Evolutionary conservation across 2,329 filamentous ascomycete species (phyloP).

Genomic region (Trichoderma citrinoviride): DNA sequence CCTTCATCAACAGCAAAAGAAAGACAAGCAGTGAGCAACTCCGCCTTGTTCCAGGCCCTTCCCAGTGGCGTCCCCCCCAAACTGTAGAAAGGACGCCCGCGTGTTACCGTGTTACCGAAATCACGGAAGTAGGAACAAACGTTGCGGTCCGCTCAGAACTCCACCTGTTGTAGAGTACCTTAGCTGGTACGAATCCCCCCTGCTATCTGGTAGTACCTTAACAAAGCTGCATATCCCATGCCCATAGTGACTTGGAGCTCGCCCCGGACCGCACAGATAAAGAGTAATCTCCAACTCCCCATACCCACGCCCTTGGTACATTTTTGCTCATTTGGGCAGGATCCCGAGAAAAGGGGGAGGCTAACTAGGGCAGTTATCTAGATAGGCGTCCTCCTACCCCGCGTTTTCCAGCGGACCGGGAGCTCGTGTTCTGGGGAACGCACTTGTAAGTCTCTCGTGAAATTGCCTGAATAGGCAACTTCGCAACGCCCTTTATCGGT

Average conservation of each 20-base stretch:
- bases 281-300: not conserved
- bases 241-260: not conserved
- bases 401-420: slow-evolving; percentile 5
- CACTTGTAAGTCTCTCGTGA: not conserved
- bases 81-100: not conserved
- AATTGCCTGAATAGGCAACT: slow-evolving; percentile 3
- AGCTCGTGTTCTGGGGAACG: not conserved
- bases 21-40: not conserved
- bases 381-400: slow-evolving; percentile 6
- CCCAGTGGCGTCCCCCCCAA: not conserved
- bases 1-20: no score
- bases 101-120: slow-evolving; percentile 8
- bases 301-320: not conserved
- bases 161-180: not conserved
- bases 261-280: slow-evolving; percentile 11
- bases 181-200: not conserved
- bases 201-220: not conserved
- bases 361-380: not conserved
- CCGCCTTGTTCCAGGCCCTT: not conserved
- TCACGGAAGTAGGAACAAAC: not conserved
- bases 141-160: slow-evolving; percentile 9
- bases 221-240: not conserved
- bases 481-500: not conserved
- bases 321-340: not conserved
- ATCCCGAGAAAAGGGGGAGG: not conserved